Evolutionary conservation across 257 asterid species (phyloP), one percentile per base, ranked within the genome.

Genomic region (Nicotiana tomentosiformis): DNA sequence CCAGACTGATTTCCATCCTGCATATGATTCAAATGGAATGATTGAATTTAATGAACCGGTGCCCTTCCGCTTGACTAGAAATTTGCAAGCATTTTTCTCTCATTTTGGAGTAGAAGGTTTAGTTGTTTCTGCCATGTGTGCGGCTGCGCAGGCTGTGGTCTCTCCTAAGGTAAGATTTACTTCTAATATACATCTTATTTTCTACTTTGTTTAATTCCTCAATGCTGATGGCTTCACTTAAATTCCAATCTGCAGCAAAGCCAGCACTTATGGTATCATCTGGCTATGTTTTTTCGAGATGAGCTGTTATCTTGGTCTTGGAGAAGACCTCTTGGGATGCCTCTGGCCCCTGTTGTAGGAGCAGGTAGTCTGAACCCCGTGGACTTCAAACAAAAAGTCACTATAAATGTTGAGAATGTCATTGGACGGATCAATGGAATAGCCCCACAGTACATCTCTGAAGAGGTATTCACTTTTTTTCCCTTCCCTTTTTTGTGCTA

Each of bases 231-330:
- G 66, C 81, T 81, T 37, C 43, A n/a, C 43, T 66, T 11, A 29
- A 66, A 81, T 81, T 66, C 12, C 56, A 15, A 81, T n/a, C 49
- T 90, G 89, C 98, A 96, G 98, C 99, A 96, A 94, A 93, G 87
- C 83, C 98, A 94, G 85, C 99, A 94, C 87, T 60, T 96, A 81
- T 96, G 98, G 98, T 96, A 96, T 90, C 98, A 96, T 87, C 86
- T 96, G 87, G 99, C 99, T 4, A 93, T 94, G 98, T 96, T 96
- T 85, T 96, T 96, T 92, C 98, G 99, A n/a, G 99, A 96, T 86
- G 99, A 96, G 90, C 82, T 96, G 86, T 88, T 96, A 74, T 96
- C 99, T 37, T 96, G 99, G 99, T 94, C 98, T 62, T 96, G 98
- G 98, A 93, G 98, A 89, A 90, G 95, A 89, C 97, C 98, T 55